phyloP scores from a whole-genome alignment of 2,329 filamentous ascomycete species.

The Penicillium freii region DNA sequence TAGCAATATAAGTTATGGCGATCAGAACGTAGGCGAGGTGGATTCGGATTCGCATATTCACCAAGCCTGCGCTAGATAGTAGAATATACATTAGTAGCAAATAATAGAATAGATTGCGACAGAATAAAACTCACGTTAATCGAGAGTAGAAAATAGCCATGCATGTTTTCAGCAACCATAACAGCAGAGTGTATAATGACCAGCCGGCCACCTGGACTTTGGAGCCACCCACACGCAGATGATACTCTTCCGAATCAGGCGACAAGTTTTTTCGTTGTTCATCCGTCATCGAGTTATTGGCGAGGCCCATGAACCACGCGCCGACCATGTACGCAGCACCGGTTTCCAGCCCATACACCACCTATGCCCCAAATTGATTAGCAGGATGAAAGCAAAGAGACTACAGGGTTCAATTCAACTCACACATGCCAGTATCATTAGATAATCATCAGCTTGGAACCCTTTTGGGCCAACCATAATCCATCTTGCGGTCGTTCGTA shows the following conservation, averaged over 20 bases:
- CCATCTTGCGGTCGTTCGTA: constrained; percentile 54
- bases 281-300: constrained; percentile 58
- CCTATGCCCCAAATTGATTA: constrained; percentile 29
- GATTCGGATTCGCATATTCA: constrained; percentile 47
- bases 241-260: constrained; percentile 48
- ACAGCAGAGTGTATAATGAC: constrained; percentile 53
- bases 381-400: not conserved
- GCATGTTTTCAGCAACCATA: constrained; percentile 56
- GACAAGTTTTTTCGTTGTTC: constrained; percentile 49
- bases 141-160: constrained; percentile 58
- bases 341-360: constrained; percentile 54
- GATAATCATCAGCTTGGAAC: constrained; percentile 59
- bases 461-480: constrained; percentile 48
- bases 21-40: constrained; percentile 53
- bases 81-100: not conserved
- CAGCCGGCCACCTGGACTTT: constrained; percentile 56
- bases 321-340: constrained; percentile 52
- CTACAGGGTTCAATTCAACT: constrained; percentile 18
- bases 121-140: constrained; percentile 43
- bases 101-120: not conserved
- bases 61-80: constrained; percentile 38
- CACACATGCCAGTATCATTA: constrained; percentile 57
- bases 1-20: constrained; percentile 49
- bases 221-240: constrained; percentile 52
- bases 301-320: constrained; percentile 50